Percentiles rank a stretch among this genome's conserved stretches.
phyloP scores from a whole-genome alignment of 1,284 basidiomycete species.

The Psilocybe mexicana region DNA sequence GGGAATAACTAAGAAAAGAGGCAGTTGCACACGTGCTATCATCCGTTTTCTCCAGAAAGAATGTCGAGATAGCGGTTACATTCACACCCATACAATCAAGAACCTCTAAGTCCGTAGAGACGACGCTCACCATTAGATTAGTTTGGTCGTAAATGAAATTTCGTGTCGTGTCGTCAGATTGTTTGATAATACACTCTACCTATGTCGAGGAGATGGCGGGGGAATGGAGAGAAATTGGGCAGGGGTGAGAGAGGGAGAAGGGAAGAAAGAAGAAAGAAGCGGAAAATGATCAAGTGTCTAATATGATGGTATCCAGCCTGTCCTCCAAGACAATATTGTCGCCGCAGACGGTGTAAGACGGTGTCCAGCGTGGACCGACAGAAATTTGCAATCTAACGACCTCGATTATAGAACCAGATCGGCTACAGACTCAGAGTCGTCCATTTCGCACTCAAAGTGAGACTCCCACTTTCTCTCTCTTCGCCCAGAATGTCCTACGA shows the following conservation, averaged over 20 bases:
- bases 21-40: conserved; percentile 4
- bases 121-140: conserved; percentile 2
- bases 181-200: neutral
- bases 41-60: neutral
- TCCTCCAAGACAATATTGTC: neutral
- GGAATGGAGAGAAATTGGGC: neutral
- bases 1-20: conserved; percentile 14
- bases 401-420: conserved; percentile 1
- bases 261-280: neutral
- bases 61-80: neutral
- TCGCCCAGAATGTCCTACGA: conserved; percentile 4
- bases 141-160: neutral
- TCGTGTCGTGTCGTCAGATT: neutral
- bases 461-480: conserved; percentile 7
- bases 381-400: neutral
- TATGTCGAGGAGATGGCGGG: neutral
- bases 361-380: neutral
- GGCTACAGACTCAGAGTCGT: conserved; percentile 1
- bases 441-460: conserved; percentile 11
- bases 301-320: conserved; percentile 4
- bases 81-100: neutral
- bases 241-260: neutral
- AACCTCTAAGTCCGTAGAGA: neutral
- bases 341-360: neutral
- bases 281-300: neutral